Evolutionary conservation across 495 filamentous ascomycete species (phyloP), one percentile per base, ranked within the genome.

Genomic region (Aspergillus olivimuriae): DNA sequence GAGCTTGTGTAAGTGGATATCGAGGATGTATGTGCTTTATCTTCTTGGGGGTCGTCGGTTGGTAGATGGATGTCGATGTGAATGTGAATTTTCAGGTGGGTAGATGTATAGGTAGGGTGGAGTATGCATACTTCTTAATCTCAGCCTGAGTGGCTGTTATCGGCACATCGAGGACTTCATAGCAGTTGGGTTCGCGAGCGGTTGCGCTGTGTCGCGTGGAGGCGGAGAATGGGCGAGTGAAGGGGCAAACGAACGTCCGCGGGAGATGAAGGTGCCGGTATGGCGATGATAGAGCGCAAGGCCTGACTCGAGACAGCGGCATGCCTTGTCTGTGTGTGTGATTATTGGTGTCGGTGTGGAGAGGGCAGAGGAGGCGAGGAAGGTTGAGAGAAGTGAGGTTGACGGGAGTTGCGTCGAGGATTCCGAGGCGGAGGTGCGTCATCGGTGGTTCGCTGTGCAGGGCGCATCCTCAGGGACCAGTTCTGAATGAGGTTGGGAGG

Each of bases 151-250:
- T 76, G 37, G 91, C 89, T 42, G 74, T 76, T 32, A 71, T 65
- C 12, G 80, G 70, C 18, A 98, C 55, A 26, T 83, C 76, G n/a
- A 98, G 76, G 44, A 81, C 83, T 54, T 92, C 82, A 65, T 97
- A 97, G 65, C 89, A 58, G 10, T 57, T 73, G 46, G 81, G 60
- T 70, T 86, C 52, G 38, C 57, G 50, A 51, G 56, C 66, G 44
- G 57, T 50, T 10, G 50, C 47, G 39, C 49, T 56, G n/a, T 17
- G 21, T 4, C 46, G 3, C 8, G n/a, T 7, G 36, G 14, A 15
- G 22, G 3, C 35, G 10, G 2, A 18, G 6, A 37, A 35, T 2
- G 14, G 21, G 43, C 31, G 41, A 20, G 39, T 50, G 15, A 43
- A 45, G 15, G 2, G 20, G n/a, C n/a, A n/a, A n/a, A n/a, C n/a